These are phyloP conservation scores for Hippophae tibetana DNA, from an alignment of 306 rosid species.

Conservation along the genomic window DNA sequence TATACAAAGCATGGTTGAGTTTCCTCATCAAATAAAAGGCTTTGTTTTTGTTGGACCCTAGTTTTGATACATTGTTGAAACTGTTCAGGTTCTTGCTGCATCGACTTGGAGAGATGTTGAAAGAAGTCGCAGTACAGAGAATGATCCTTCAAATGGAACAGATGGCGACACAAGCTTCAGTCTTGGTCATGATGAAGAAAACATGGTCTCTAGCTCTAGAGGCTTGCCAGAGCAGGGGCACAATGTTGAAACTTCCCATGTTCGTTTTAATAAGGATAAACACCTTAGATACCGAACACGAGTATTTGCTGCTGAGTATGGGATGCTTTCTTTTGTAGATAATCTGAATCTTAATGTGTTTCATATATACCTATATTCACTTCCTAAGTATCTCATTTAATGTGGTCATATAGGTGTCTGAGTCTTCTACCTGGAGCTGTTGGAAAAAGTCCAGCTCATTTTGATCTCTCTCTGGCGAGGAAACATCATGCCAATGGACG, in stretches of 20 bases:
- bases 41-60: background rate
- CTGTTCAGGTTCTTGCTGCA: conserved; percentile 75
- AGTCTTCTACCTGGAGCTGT: conserved; percentile 86
- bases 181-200: conserved; percentile 64
- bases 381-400: conserved; percentile 11
- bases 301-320: conserved; percentile 97
- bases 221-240: conserved; percentile 20
- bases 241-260: conserved; percentile 39
- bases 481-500: conserved; percentile 40
- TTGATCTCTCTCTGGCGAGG: conserved; percentile 76
- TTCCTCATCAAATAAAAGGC: background rate
- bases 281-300: conserved; percentile 95
- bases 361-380: background rate
- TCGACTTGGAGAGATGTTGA: conserved; percentile 45
- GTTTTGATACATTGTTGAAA: conserved; percentile 19
- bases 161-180: conserved; percentile 51
- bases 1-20: too few relatives aligned
- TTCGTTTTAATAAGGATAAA: conserved; percentile 55
- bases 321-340: conserved; percentile 18
- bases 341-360: background rate
- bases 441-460: conserved; percentile 80
- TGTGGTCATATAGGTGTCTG: conserved; percentile 60
- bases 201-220: conserved; percentile 70
- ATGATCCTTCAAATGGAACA: conserved; percentile 39
- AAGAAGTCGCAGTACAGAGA: conserved; percentile 27